A percentile compares a stretch with the other conserved stretches of the same genome.
Evolutionary conservation across 345 rosid genomes (phyloP).

Genomic region (Lepidium aucheri): DNA sequence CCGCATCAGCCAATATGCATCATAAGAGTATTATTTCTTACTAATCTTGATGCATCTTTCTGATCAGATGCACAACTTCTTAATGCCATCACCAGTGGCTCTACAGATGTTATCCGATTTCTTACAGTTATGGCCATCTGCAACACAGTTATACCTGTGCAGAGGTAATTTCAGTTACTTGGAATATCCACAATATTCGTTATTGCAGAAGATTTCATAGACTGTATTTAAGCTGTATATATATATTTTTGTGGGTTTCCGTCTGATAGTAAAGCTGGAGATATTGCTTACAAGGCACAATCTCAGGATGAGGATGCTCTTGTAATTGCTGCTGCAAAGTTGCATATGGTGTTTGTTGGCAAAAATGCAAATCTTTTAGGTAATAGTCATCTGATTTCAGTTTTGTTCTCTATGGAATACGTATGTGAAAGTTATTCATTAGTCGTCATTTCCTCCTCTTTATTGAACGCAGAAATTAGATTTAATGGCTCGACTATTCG

Average conservation of each 20-base stretch:
- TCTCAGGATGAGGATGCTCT: slow-evolving; percentile 99
- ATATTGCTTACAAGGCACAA: slow-evolving; percentile 75
- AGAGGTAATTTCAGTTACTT: slow-evolving; percentile 40
- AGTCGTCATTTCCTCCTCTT: slow-evolving; percentile 18
- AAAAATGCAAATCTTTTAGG: slow-evolving; percentile 75
- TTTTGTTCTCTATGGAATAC: slow-evolving; percentile 15
- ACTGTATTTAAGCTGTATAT: not conserved
- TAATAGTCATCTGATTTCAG: slow-evolving; percentile 27
- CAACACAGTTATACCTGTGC: slow-evolving; percentile 84
- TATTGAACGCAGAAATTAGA: slow-evolving; percentile 54
- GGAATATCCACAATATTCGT: not conserved
- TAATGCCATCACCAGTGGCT: slow-evolving; percentile 63
- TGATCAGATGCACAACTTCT: slow-evolving; percentile 58
- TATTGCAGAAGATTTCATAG: not conserved
- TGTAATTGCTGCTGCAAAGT: slow-evolving; percentile 82
- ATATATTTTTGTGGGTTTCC: not conserved
- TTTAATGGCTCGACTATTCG: slow-evolving; percentile 49
- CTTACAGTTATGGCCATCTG: slow-evolving; percentile 93
- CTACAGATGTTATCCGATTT: slow-evolving; percentile 74
- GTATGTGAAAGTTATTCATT: slow-evolving; percentile 1
- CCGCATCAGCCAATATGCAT: slow-evolving; percentile 8
- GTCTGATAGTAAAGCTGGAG: slow-evolving; percentile 70
- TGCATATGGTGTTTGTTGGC: slow-evolving; percentile 67
- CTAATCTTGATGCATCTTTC: slow-evolving; percentile 1
- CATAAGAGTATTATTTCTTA: slow-evolving; percentile 3